Base-by-base conservation (phyloP, 2,329 filamentous ascomycete genomes). In the Trichoderma atrobrunneum region DNA sequence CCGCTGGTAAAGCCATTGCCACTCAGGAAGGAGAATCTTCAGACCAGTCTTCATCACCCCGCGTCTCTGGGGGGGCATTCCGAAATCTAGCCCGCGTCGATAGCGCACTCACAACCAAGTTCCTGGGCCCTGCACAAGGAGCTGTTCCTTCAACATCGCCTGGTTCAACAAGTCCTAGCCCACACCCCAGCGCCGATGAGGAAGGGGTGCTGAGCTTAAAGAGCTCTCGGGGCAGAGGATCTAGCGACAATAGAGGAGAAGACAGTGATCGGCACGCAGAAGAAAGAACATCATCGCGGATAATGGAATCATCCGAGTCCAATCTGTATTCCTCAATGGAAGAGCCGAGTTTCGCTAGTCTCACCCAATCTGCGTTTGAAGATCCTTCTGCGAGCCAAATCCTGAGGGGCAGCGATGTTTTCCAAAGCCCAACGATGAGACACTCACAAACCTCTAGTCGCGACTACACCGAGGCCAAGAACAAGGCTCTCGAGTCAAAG, bases 331-430 rank as follows among this genome's bases (percentile, higher is more conserved):
- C 91, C 1, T 83, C 73, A 86, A 91, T 77, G 87, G 93, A 93
- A 67, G 92, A 92, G 59, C 91, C 90, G 0, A 93, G 91, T 77
- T 81, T 92, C 71, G 95, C 92, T 1, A 93, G 90, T 3, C 84
- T 91, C 36, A 86, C 91, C 2, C 86, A 90, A 5, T 93, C 92
- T 4, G 90, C 89, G 0, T 89, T 88, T 69, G 92, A 95, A 56
- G 93, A 95, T 72, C 91, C 92, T 62, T 97, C 95, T 4, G 95
- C 93, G 3, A 98, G 95, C 79, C 94, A 97, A 80, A 98, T 98
- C 48, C 84, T 99, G 10, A 88, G 89, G 68, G 90, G 93, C 39
- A 98, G 94, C 76, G 93, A 96, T 76, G 92, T 98, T 10, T 98
- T 99, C 77, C 90, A 92, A 75, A 91, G 90, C 30, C 94, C 94